Conservation (phyloP, 495 filamentous ascomycete genomes). For the Podospora appendiculata region DNA sequence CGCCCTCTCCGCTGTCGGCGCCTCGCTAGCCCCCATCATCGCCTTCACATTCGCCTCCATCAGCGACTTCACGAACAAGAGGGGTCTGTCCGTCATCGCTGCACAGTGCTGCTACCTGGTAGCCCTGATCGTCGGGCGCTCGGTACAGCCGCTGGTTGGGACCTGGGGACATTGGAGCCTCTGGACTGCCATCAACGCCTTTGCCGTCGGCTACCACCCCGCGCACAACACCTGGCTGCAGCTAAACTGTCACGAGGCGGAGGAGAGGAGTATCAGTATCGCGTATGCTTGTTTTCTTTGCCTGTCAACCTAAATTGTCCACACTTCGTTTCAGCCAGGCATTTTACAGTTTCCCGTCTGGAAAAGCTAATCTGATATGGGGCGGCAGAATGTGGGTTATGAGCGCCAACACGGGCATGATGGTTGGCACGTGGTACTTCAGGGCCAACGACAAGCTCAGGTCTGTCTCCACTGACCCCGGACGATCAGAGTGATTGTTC, state of each 20-base stretch:
- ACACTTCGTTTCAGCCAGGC: no score
- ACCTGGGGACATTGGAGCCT: conserved; percentile 28
- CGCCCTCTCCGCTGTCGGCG: conserved; percentile 38
- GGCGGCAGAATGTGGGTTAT: conserved; percentile 37
- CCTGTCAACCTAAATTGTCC: no score
- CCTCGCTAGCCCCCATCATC: conserved; percentile 32
- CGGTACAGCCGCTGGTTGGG: conserved; percentile 16
- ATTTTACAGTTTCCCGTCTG: background rate
- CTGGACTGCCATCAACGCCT: conserved; percentile 36
- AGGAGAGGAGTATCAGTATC: conserved; percentile 43
- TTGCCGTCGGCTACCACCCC: conserved; percentile 35
- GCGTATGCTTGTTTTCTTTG: conserved; percentile 28
- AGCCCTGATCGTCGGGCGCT: conserved; percentile 28
- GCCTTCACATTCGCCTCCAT: conserved; percentile 29
- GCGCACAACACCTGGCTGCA: conserved; percentile 47
- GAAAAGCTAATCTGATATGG: background rate
- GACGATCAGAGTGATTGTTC: background rate
- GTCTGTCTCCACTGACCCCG: background rate
- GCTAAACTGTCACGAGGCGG: conserved; percentile 35
- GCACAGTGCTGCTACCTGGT: conserved; percentile 40
- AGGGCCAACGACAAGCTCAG: conserved; percentile 9
- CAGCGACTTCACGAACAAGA: conserved; percentile 35
- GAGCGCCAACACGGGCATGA: conserved; percentile 35
- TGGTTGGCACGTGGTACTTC: conserved; percentile 22
- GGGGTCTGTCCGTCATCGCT: conserved; percentile 36